Percentiles rank a stretch among this genome's conserved stretches.
These are phyloP conservation scores for Theobroma cacao DNA, from an alignment of 345 rosid species.

Conservation along the genomic window DNA sequence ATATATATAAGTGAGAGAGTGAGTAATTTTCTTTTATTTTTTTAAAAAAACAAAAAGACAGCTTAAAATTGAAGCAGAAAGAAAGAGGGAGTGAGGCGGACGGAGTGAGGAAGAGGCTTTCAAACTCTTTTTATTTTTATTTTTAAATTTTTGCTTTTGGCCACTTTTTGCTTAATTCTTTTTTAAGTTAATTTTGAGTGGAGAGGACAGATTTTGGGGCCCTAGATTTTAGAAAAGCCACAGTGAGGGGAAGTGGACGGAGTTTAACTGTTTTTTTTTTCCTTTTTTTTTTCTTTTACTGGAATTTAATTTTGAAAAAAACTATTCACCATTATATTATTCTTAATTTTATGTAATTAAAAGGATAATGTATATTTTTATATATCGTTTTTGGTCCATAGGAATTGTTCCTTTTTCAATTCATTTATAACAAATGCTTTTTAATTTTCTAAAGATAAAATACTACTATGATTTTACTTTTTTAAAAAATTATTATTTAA, in stretches of 20 bases:
- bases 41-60: slow-evolving; percentile 27
- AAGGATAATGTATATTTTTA: too few relatives aligned
- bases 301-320: background rate
- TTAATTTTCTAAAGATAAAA: too few relatives aligned
- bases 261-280: background rate
- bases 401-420: too few relatives aligned
- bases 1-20: slow-evolving; percentile 13
- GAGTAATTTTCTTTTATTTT: background rate
- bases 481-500: too few relatives aligned
- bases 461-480: too few relatives aligned
- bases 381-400: too few relatives aligned
- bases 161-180: background rate
- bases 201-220: slow-evolving; percentile 1
- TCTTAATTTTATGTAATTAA: too few relatives aligned
- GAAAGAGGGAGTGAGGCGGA: background rate
- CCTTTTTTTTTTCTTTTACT: background rate
- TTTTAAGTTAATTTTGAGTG: background rate
- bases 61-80: slow-evolving; percentile 90
- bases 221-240: background rate
- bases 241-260: background rate
- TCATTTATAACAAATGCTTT: too few relatives aligned
- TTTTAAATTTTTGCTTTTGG: background rate
- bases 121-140: background rate
- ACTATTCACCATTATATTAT: too few relatives aligned
- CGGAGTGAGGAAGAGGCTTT: background rate